Evolutionary conservation across 805 yeast genomes (phyloP), one percentile per base, ranked within the genome.

Genomic region (Lipomyces spencermartinsiae): DNA sequence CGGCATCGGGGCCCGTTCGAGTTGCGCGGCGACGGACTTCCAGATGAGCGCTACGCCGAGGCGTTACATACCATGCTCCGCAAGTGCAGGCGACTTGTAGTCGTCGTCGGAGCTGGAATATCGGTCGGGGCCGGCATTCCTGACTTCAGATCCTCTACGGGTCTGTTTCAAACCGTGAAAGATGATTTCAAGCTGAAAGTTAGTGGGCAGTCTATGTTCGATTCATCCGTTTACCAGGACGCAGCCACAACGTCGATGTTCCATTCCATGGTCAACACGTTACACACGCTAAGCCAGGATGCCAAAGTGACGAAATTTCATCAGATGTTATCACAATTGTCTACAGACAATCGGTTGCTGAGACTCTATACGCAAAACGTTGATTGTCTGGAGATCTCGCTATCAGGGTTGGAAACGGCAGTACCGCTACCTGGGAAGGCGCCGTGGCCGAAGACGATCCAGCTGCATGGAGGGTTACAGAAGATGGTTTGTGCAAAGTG

Each of bases 71-170:
- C 53, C 19, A 55, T 63, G 53, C 46, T 68, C 25, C 35, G 22
- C 33, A 59, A 89, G 72, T 83, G 93, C 37, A 85, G 83, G 71
- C 84, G 84, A 69, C 80, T 89, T 37, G 83, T 91, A 1, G 85
- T 89, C 35, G 83, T 93, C 35, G 86, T 93, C 0, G 98, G 98
- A 10, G 98, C 98, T 19, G 97, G 97, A 2, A 86, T 91, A 22
- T 91, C 97, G 12, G 95, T 93, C 63, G 89, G 90, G 35, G 92
- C 97, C 0, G 97, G 97, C 4, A 93, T 92, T 53, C 97, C 97
- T 2, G 95, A 90, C 74, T 90, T 92, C 75, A 80, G 97, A 76
- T 90, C 96, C 7, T 85, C 92, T 22, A 81, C 87, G 68, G 97
- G 97, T 1, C 82, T 93, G 59, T 91, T 93, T 76, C 85, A 86